Evolutionary conservation across 352 stramenopile species (phyloP).

Genomic region (Phytophthora crassamura): DNA sequence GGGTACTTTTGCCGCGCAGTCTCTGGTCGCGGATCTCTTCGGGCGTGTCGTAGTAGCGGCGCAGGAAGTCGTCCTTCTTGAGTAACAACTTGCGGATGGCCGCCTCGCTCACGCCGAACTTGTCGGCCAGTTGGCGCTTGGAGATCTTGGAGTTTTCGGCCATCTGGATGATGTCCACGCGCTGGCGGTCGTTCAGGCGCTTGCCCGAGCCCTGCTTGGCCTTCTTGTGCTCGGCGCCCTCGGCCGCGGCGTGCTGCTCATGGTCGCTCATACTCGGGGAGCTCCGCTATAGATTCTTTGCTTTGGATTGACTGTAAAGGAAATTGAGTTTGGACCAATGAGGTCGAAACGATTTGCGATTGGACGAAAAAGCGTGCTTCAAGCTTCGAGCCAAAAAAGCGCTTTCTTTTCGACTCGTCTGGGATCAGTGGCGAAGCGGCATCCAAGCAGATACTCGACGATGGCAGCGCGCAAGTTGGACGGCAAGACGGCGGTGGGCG

Average conservation of each 20-base stretch:
- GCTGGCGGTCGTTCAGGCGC: slow-evolving; percentile 83
- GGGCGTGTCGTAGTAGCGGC: slow-evolving; percentile 83
- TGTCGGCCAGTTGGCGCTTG: slow-evolving; percentile 78
- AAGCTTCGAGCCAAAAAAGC: slow-evolving; percentile 11
- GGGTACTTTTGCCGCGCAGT: slow-evolving; percentile 66
- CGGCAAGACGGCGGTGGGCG: slow-evolving; percentile 57
- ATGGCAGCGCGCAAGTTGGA: slow-evolving; percentile 55
- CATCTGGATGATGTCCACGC: slow-evolving; percentile 86
- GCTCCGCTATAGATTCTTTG: too few species aligned
- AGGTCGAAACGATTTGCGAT: neutral
- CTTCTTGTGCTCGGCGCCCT: slow-evolving; percentile 50
- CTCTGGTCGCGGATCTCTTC: slow-evolving; percentile 79
- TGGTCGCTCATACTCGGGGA: slow-evolving; percentile 30
- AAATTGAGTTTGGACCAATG: neutral
- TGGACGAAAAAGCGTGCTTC: slow-evolving; percentile 3
- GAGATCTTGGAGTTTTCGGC: slow-evolving; percentile 80
- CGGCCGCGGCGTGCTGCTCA: slow-evolving; percentile 4
- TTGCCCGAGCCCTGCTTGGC: slow-evolving; percentile 72
- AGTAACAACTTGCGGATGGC: slow-evolving; percentile 83
- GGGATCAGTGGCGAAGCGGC: slow-evolving; percentile 15
- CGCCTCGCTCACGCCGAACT: slow-evolving; percentile 81
- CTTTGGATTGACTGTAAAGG: neutral
- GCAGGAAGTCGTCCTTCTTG: slow-evolving; percentile 83
- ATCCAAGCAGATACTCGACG: neutral
- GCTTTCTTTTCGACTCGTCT: neutral